Conservation (phyloP, 2,329 filamentous ascomycete genomes). For the Huntiella bhutanensis region DNA sequence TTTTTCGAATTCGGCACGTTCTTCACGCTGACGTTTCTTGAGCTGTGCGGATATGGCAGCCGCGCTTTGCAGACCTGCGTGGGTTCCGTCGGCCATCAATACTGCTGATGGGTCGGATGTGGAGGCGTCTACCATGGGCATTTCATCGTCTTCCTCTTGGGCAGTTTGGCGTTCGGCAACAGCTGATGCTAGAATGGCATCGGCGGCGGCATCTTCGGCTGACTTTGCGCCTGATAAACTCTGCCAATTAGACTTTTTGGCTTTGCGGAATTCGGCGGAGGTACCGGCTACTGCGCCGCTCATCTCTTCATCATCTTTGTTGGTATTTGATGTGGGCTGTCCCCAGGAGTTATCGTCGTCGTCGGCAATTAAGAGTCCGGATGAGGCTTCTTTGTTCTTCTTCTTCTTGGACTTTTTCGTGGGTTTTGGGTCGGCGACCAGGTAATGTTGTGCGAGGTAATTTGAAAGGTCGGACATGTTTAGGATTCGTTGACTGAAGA, state of each 20-base stretch:
- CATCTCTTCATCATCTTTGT: conserved; percentile 32
- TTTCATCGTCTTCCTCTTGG: conserved; percentile 28
- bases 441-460: conserved; percentile 84
- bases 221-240: conserved; percentile 32
- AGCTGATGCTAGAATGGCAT: conserved; percentile 57
- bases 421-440: conserved; percentile 40
- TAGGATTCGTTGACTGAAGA: neutral
- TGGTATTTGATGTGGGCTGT: conserved; percentile 15
- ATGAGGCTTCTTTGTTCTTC: conserved; percentile 20
- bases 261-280: conserved; percentile 47
- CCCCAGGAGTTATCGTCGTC: conserved; percentile 40
- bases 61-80: conserved; percentile 73
- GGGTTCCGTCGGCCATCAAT: conserved; percentile 72
- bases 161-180: conserved; percentile 45
- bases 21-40: conserved; percentile 45
- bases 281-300: conserved; percentile 28
- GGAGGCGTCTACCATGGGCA: conserved; percentile 24
- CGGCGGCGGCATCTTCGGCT: conserved; percentile 45
- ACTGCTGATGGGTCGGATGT: conserved; percentile 26
- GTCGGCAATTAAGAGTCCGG: conserved; percentile 44
- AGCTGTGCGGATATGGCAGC: conserved; percentile 55
- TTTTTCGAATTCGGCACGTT: conserved; percentile 32
- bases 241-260: conserved; percentile 70
- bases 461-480: conserved; percentile 41
- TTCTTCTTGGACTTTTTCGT: conserved; percentile 48